Evolutionary conservation across 495 filamentous ascomycete genomes (phyloP).

Genomic region (Cetradonia linearis): DNA sequence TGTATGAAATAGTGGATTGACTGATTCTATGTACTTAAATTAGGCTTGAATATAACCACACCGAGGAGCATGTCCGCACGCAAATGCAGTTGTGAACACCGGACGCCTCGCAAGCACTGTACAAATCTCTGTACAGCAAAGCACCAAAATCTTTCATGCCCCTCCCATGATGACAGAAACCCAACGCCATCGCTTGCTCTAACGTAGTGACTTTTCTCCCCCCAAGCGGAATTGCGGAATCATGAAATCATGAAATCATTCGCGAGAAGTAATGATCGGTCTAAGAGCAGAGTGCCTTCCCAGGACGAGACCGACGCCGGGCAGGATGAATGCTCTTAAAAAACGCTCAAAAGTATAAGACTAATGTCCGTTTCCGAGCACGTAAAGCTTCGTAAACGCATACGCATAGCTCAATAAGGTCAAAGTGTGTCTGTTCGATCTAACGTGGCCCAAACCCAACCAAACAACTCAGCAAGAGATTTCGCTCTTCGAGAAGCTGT

Average conservation of each 20-base stretch:
- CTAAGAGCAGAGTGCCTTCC: background rate
- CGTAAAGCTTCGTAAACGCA: background rate
- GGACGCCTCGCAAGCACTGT: background rate
- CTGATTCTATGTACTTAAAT: background rate
- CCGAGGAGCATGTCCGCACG: background rate
- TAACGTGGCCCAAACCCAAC: background rate
- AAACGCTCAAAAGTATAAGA: background rate
- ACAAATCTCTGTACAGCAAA: background rate
- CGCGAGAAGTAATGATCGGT: background rate
- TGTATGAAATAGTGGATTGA: background rate
- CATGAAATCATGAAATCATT: too few relatives aligned
- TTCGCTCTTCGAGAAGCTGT: background rate
- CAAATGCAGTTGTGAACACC: background rate
- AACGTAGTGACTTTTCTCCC: background rate
- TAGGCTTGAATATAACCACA: background rate
- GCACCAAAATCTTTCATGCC: background rate
- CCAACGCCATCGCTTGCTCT: conserved; percentile 1
- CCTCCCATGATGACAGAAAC: background rate
- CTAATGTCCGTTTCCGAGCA: background rate
- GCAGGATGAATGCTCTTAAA: background rate
- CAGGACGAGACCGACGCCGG: background rate
- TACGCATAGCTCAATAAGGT: background rate
- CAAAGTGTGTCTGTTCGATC: background rate
- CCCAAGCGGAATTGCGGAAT: background rate
- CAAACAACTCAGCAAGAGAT: background rate